These are phyloP conservation scores for Candida quercuum DNA, from an alignment of 805 yeast genomes.

Conservation along the genomic window DNA sequence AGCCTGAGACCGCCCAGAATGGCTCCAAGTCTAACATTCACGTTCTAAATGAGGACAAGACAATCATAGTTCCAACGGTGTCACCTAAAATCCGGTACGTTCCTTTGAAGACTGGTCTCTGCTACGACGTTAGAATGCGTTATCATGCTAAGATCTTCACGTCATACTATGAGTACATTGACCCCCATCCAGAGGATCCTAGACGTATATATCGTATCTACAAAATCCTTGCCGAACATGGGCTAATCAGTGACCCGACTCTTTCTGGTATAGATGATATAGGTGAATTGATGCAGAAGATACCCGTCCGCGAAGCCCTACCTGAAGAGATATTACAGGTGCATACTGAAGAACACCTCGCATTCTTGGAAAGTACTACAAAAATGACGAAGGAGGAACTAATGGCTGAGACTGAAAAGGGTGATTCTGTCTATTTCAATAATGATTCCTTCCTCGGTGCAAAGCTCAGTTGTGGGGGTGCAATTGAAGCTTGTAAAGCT, in stretches of 20 bases:
- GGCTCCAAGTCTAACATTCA: constrained; percentile 5
- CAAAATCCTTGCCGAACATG: constrained; percentile 90
- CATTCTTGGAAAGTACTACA: constrained; percentile 69
- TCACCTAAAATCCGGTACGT: constrained; percentile 66
- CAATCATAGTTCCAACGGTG: constrained; percentile 49
- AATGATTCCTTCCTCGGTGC: constrained; percentile 87
- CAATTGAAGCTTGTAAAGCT: constrained; percentile 93
- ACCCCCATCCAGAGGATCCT: constrained; percentile 99
- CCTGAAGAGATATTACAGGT: constrained; percentile 82
- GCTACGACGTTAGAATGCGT: constrained; percentile 96
- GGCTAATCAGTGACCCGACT: constrained; percentile 75
- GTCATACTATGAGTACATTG: constrained; percentile 87
- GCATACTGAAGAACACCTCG: constrained; percentile 77
- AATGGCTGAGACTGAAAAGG: constrained; percentile 77
- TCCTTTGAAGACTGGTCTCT: constrained; percentile 84
- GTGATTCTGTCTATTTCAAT: constrained; percentile 93
- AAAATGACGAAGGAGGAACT: constrained; percentile 73
- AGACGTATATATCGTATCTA: constrained; percentile 91
- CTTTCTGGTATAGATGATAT: constrained; percentile 63
- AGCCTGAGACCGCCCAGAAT: too few species aligned
- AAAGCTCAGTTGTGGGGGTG: constrained; percentile 91
- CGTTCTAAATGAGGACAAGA: constrained; percentile 20
- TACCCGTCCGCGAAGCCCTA: constrained; percentile 87
- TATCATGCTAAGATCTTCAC: constrained; percentile 94
- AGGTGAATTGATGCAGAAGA: constrained; percentile 82